phyloP scores from a whole-genome alignment of 257 asterid genomes.

The Capsicum pubescens region DNA sequence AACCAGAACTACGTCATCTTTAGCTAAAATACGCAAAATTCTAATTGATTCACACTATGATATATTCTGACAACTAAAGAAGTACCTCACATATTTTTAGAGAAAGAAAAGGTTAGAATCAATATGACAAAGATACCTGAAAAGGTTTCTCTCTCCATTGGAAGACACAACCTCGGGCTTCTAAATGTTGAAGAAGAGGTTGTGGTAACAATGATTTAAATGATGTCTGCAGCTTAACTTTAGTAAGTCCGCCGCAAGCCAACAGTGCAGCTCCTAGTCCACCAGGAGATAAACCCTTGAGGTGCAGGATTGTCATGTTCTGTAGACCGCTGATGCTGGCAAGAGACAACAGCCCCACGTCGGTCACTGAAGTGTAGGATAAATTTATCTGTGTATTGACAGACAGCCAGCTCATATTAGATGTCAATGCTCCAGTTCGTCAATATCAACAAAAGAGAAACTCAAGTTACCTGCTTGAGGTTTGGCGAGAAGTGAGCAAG shows the following conservation, averaged over 20 bases:
- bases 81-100: slow-evolving; percentile 1
- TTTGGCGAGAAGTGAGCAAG: slow-evolving; percentile 78
- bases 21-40: neutral
- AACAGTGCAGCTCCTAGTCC: slow-evolving; percentile 75
- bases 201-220: slow-evolving; percentile 65
- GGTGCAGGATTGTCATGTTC: slow-evolving; percentile 69
- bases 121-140: slow-evolving; percentile 54
- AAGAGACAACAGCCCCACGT: slow-evolving; percentile 75
- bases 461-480: slow-evolving; percentile 69
- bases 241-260: slow-evolving; percentile 81
- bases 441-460: neutral
- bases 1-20: neutral
- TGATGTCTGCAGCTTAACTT: slow-evolving; percentile 74
- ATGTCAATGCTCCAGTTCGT: neutral
- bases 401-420: neutral
- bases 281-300: slow-evolving; percentile 60
- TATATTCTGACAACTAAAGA: neutral
- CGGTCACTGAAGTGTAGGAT: slow-evolving; percentile 80
- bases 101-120: neutral
- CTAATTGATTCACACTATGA: neutral
- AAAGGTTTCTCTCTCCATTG: slow-evolving; percentile 75
- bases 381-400: slow-evolving; percentile 63
- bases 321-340: slow-evolving; percentile 81
- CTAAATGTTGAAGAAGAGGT: slow-evolving; percentile 61
- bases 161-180: slow-evolving; percentile 79